phyloP scores from a whole-genome alignment of 2,329 filamentous ascomycete species.

The Botrytis cinerea region DNA sequence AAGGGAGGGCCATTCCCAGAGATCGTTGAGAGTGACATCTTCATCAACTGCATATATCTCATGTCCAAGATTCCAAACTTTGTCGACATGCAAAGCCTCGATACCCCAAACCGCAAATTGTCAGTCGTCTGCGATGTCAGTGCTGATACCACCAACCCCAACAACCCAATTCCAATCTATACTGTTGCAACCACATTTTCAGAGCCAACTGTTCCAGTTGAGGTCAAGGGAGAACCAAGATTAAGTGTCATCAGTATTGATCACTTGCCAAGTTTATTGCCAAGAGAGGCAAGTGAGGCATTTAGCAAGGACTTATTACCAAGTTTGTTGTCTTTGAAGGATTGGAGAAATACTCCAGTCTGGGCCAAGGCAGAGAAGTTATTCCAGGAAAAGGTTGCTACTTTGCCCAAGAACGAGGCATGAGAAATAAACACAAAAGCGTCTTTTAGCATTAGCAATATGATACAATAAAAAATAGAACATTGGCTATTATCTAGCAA shows the following conservation, averaged over 20 bases:
- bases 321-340: slow-evolving; percentile 74
- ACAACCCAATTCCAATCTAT: slow-evolving; percentile 76
- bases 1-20: slow-evolving; percentile 72
- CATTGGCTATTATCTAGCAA: background rate
- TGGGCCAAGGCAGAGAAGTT: slow-evolving; percentile 84
- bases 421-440: slow-evolving; percentile 16
- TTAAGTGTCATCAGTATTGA: slow-evolving; percentile 86
- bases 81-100: slow-evolving; percentile 69
- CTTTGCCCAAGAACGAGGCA: slow-evolving; percentile 52
- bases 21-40: slow-evolving; percentile 74
- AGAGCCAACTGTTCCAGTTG: slow-evolving; percentile 79
- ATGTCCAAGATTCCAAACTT: slow-evolving; percentile 78
- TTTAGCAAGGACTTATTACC: slow-evolving; percentile 80
- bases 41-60: slow-evolving; percentile 90
- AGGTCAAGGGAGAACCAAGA: slow-evolving; percentile 54
- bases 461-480: background rate
- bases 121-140: slow-evolving; percentile 79
- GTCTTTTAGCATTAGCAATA: background rate
- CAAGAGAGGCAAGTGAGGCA: slow-evolving; percentile 82
- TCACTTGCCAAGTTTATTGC: slow-evolving; percentile 79
- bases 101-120: slow-evolving; percentile 68
- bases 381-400: slow-evolving; percentile 78
- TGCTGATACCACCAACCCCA: slow-evolving; percentile 72
- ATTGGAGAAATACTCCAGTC: slow-evolving; percentile 71
- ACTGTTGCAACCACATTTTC: slow-evolving; percentile 82